phyloP scores from a whole-genome alignment of 257 asterid species.

The Solanum chiquidenum region DNA sequence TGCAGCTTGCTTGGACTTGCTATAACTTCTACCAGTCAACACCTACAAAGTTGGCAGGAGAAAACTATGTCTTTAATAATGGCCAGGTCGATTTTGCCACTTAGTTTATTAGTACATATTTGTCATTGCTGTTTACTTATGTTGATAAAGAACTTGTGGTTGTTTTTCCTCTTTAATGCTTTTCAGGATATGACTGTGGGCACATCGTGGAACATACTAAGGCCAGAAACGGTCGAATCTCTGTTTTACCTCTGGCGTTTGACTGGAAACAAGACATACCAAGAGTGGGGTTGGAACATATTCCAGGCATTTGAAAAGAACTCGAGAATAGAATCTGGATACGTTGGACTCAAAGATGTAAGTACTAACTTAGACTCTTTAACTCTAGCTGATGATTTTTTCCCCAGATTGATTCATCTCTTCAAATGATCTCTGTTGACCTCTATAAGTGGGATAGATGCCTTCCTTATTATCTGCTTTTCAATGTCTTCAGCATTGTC shows the following conservation, averaged over 20 bases:
- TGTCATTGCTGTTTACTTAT: background rate
- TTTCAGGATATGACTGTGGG: slow-evolving; percentile 94
- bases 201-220: slow-evolving; percentile 97
- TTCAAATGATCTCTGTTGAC: background rate
- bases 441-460: background rate
- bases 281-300: slow-evolving; percentile 99
- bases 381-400: background rate
- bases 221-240: slow-evolving; percentile 99
- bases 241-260: slow-evolving; percentile 94
- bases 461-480: background rate
- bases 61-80: slow-evolving; percentile 67
- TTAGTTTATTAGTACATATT: background rate
- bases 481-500: background rate
- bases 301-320: slow-evolving; percentile 96
- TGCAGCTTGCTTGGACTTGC: slow-evolving; percentile 99
- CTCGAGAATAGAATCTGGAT: slow-evolving; percentile 79
- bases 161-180: background rate
- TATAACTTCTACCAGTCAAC: slow-evolving; percentile 95
- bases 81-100: slow-evolving; percentile 48
- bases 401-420: background rate
- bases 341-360: slow-evolving; percentile 95
- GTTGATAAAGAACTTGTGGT: background rate
- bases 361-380: slow-evolving; percentile 10
- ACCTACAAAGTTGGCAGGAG: slow-evolving; percentile 98
- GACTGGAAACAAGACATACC: slow-evolving; percentile 94